Conservation (phyloP, 805 yeast species). For the Nakazawaea wyomingensis region DNA sequence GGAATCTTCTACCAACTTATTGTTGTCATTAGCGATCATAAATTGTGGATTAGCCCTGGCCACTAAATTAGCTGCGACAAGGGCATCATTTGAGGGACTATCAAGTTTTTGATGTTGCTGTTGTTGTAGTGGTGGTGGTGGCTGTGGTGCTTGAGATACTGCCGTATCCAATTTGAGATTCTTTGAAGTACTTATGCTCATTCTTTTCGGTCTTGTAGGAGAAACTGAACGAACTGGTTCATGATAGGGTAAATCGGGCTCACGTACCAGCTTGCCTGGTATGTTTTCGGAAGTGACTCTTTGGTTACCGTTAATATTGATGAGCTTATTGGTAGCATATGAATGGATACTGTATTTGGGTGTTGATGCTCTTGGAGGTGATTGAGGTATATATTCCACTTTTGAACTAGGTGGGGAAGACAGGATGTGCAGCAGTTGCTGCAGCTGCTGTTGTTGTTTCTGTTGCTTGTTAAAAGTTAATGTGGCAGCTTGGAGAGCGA, state of each 20-base stretch:
- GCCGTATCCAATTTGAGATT: background rate
- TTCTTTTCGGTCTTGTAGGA: background rate
- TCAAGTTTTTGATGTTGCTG: background rate
- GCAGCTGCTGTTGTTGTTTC: constrained; percentile 11
- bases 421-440: too few species aligned
- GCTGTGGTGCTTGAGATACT: background rate
- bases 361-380: constrained; percentile 3
- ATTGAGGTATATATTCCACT: background rate
- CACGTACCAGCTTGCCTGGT: too few species aligned
- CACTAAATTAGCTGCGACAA: constrained; percentile 32
- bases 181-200: background rate
- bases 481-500: constrained; percentile 19
- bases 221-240: background rate
- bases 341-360: constrained; percentile 8
- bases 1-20: background rate
- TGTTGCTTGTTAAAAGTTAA: constrained; percentile 19
- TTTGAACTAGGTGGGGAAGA: constrained; percentile 10
- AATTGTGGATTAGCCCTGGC: constrained; percentile 25
- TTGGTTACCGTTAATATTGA: constrained; percentile 6
- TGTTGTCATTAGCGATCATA: constrained; percentile 16
- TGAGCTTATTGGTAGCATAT: constrained; percentile 10
- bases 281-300: too few species aligned
- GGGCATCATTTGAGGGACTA: constrained; percentile 25
- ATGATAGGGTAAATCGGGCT: too few species aligned
- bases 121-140: background rate